phyloP scores from a whole-genome alignment of 768 basidiomycete species.

The Leucocoprinus sp. region DNA sequence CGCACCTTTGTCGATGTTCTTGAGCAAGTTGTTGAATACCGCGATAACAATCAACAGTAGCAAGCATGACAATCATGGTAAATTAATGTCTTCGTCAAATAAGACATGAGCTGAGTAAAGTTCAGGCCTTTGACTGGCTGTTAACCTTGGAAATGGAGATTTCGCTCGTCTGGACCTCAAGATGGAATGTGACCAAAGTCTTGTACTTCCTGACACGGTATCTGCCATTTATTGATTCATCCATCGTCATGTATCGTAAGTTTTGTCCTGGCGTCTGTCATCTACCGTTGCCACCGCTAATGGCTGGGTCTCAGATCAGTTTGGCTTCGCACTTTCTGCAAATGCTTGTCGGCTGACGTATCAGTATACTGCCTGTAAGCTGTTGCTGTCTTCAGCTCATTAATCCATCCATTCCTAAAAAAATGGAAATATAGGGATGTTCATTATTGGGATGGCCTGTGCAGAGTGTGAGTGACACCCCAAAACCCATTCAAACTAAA shows the following conservation, averaged over 20 bases:
- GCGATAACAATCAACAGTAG: background rate
- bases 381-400: background rate
- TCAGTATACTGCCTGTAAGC: slow-evolving; percentile 9
- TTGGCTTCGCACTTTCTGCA: slow-evolving; percentile 1
- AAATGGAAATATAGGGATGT: slow-evolving; percentile 1
- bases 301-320: background rate
- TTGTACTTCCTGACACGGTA: slow-evolving; percentile 10
- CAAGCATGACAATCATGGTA: slow-evolving; percentile 9
- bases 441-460: slow-evolving; percentile 9
- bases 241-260: slow-evolving; percentile 11
- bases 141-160: slow-evolving; percentile 19
- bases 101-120: background rate
- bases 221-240: slow-evolving; percentile 11
- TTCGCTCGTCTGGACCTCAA: slow-evolving; percentile 3
- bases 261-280: background rate
- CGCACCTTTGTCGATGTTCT: background rate
- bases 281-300: background rate
- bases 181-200: slow-evolving; percentile 9
- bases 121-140: slow-evolving; percentile 16
- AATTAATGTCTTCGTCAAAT: background rate
- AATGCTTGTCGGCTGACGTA: background rate
- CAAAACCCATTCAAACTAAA: background rate
- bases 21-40: background rate
- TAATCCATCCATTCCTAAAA: background rate
- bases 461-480: slow-evolving; percentile 8